A percentile compares a stretch with the other conserved stretches of the same genome.
Conservation (phyloP, 306 rosid genomes). For the Vigna radiata region DNA sequence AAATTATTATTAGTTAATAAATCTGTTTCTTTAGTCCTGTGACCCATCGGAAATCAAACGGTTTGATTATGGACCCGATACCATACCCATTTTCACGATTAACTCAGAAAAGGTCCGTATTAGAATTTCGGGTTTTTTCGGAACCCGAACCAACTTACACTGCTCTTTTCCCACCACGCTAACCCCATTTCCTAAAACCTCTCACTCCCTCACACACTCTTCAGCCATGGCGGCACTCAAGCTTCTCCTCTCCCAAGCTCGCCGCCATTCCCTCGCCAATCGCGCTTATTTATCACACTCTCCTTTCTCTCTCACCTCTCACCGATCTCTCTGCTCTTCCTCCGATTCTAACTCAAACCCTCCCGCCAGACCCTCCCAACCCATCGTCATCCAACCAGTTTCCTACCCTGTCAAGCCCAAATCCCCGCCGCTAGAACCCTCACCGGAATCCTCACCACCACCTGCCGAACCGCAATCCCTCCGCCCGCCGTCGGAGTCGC, state of each 20-base stretch:
- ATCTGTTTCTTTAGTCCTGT: too few species aligned
- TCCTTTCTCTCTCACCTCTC: constrained; percentile 39
- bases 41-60: too few species aligned
- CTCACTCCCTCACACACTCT: neutral
- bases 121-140: neutral
- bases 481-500: constrained; percentile 45
- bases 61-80: too few species aligned
- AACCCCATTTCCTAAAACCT: constrained; percentile 52
- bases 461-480: constrained; percentile 30
- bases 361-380: constrained; percentile 42
- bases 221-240: constrained; percentile 70
- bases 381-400: constrained; percentile 67
- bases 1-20: too few species aligned
- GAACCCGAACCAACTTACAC: constrained; percentile 1
- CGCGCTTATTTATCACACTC: constrained; percentile 40
- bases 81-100: too few species aligned
- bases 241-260: constrained; percentile 72
- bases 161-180: neutral
- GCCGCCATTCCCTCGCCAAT: constrained; percentile 67
- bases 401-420: constrained; percentile 76
- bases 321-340: constrained; percentile 56
- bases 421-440: constrained; percentile 41
- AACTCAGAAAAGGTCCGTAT: too few species aligned
- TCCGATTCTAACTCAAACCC: constrained; percentile 52
- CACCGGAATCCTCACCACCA: neutral